phyloP scores from a whole-genome alignment of 768 basidiomycete species.

The Cyclocybe aegerita region DNA sequence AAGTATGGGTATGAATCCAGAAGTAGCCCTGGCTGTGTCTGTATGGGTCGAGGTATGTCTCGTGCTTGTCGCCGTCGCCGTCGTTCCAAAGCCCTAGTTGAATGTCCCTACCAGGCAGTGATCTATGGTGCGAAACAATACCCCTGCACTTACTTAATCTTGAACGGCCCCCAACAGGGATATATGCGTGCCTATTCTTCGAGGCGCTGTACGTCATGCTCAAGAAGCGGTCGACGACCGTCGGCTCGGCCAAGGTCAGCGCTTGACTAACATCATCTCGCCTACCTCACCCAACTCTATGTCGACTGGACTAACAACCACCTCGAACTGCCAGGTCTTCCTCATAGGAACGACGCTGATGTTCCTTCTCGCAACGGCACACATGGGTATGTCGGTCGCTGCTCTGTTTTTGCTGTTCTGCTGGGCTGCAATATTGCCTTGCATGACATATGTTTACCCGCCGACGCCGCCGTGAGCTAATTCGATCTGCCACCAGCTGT shows the following conservation, averaged over 20 bases:
- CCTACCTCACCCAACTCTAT: not conserved
- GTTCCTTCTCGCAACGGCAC: slow-evolving; percentile 14
- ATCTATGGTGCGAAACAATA: slow-evolving; percentile 6
- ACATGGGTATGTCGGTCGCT: slow-evolving; percentile 7
- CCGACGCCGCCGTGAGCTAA: not conserved
- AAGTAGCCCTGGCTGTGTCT: slow-evolving; percentile 14
- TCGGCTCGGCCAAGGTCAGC: slow-evolving; percentile 12
- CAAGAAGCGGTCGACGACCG: slow-evolving; percentile 6
- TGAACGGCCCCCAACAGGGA: slow-evolving; percentile 3
- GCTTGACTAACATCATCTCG: too few relatives aligned
- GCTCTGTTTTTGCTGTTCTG: too few relatives aligned
- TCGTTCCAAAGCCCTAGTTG: not conserved
- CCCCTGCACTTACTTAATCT: not conserved
- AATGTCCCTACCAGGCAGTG: slow-evolving; percentile 4
- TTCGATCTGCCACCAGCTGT: slow-evolving; percentile 3
- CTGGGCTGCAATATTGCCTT: not conserved
- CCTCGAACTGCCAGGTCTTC: slow-evolving; percentile 6
- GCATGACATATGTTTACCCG: not conserved
- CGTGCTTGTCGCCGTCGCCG: not conserved
- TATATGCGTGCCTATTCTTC: slow-evolving; percentile 20
- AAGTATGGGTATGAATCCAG: slow-evolving; percentile 12
- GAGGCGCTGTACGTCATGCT: slow-evolving; percentile 16
- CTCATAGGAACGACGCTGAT: slow-evolving; percentile 8
- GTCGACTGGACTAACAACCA: not conserved
- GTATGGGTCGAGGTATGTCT: slow-evolving; percentile 16